These are phyloP conservation scores for Albophoma yamanashiensis DNA, from an alignment of 2,329 filamentous ascomycete species.

Conservation along the genomic window DNA sequence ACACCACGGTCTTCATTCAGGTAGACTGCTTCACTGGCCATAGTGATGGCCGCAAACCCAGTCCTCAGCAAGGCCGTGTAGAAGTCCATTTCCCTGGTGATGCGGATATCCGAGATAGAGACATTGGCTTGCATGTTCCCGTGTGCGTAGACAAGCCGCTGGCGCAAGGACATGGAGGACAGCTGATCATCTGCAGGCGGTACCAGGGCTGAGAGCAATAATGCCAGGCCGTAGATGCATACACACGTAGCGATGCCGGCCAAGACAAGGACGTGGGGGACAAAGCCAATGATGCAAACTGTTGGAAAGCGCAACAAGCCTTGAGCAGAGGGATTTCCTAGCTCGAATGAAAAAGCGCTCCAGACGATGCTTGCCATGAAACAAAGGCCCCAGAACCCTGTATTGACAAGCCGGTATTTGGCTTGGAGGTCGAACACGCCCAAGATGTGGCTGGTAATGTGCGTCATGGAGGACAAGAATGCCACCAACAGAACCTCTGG, in stretches of 20 bases:
- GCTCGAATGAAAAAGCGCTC: conserved; percentile 55
- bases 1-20: conserved; percentile 79
- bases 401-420: conserved; percentile 72
- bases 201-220: conserved; percentile 56
- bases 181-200: conserved; percentile 16
- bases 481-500: conserved; percentile 82
- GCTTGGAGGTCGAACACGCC: conserved; percentile 73
- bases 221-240: conserved; percentile 65
- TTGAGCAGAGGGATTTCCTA: conserved; percentile 48
- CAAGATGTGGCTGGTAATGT: conserved; percentile 73
- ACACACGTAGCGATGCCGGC: conserved; percentile 67
- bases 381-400: conserved; percentile 78
- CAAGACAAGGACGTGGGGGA: conserved; percentile 84
- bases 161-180: conserved; percentile 31
- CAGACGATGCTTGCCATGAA: conserved; percentile 81
- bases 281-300: conserved; percentile 88
- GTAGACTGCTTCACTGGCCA: conserved; percentile 92
- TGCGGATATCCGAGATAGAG: conserved; percentile 67
- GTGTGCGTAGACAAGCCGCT: conserved; percentile 62
- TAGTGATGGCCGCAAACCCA: conserved; percentile 80
- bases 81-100: conserved; percentile 87
- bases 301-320: conserved; percentile 82
- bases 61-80: conserved; percentile 82
- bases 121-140: conserved; percentile 88
- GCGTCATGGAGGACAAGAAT: conserved; percentile 80